phyloP scores from a whole-genome alignment of 352 stramenopile genomes.

The Phytophthora megakarya region DNA sequence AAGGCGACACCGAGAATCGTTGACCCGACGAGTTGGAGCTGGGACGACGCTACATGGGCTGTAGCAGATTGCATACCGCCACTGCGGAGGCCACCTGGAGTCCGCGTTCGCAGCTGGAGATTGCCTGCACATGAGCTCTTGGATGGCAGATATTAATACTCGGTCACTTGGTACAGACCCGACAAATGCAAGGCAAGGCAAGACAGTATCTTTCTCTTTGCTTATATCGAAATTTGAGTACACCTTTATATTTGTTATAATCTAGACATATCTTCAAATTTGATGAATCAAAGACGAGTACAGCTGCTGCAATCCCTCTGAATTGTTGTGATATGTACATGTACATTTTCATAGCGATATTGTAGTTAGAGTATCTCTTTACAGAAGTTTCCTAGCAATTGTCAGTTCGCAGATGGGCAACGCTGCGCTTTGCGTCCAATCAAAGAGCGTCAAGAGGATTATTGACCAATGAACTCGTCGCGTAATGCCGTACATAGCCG shows the following conservation, averaged over 20 bases:
- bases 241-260: not conserved
- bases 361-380: not conserved
- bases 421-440: constrained; percentile 6
- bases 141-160: not conserved
- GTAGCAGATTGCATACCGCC: constrained; percentile 8
- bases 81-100: constrained; percentile 1
- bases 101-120: constrained; percentile 21
- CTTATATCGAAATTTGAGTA: not conserved
- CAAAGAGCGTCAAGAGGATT: not conserved
- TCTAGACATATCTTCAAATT: not conserved
- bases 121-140: constrained; percentile 1
- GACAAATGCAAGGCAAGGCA: constrained; percentile 10
- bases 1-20: constrained; percentile 1
- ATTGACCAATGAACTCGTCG: not conserved
- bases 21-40: not conserved
- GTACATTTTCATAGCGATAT: not conserved
- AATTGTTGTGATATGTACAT: not conserved
- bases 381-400: not conserved
- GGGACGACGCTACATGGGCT: not conserved
- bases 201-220: not conserved
- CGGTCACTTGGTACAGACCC: not conserved
- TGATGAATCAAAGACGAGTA: not conserved
- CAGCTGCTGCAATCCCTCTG: not conserved
- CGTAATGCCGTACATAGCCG: not conserved
- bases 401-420: not conserved